Base-by-base conservation (phyloP, 2,329 filamentous ascomycete genomes). In the Hymenoscyphus fructigenus region DNA sequence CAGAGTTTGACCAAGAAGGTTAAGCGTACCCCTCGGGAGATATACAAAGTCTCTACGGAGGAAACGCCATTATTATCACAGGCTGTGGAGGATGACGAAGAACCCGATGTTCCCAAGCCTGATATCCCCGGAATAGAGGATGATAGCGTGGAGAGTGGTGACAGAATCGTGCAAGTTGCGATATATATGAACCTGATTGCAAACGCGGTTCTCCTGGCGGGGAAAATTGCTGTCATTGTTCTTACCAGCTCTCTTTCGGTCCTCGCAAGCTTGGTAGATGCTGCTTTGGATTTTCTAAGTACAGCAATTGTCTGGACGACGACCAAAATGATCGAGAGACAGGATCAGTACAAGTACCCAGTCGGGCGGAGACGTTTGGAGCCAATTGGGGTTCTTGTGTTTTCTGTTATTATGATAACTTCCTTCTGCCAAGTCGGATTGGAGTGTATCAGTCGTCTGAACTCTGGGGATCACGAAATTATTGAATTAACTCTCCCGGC, bases 11-110 rank as follows among this genome's bases (percentile, higher is more conserved):
- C 78, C 73, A 83, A 81, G 69, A 88, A 85, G 72, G 81, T 92
- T 68, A 91, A 91, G 76, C 85, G 91, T 60, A 97, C 93, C 0
- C 92, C 92, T 0, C 91, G 91, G 75, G 91, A 93, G 72, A 87
- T 97, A 62, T 97, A 96, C 77, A 91, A 91, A 47, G 74, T 78
- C 36, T 79, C 80, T 2, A 87, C 88, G 20, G 90, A 92, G 74
- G 85, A 85, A 57, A 84, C 88, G 1, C 88, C 91, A 0, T 81
- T 93, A 26, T 53, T 78, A 73, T 81, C 93, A 20, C 50, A 78
- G 74, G 62, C 59, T 9, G 26, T 55, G 55, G 74, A 77, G 28
- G 78, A 82, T 26, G 78, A 82, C 12, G 79, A 81, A 23, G 76
- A 79, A 3, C 77, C 81, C 3, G 75, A 79, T 62, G 70, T 75